phyloP scores from a whole-genome alignment of 2,329 filamentous ascomycete species.

The Zopfia rhizophila region DNA sequence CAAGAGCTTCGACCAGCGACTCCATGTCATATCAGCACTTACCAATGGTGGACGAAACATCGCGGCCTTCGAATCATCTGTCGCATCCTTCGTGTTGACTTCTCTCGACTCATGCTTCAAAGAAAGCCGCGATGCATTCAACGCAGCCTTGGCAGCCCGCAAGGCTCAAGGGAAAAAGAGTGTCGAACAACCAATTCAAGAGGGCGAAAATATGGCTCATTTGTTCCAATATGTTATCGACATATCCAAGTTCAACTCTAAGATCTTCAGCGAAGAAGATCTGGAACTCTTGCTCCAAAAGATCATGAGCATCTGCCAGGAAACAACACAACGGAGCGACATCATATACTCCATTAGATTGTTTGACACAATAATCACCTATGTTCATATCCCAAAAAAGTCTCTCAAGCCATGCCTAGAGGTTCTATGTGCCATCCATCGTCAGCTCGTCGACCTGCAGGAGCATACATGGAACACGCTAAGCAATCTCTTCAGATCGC shows the following conservation, averaged over 20 bases:
- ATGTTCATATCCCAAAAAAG: slow-evolving; percentile 72
- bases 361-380: slow-evolving; percentile 76
- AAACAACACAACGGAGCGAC: slow-evolving; percentile 72
- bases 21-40: slow-evolving; percentile 48
- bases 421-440: slow-evolving; percentile 77
- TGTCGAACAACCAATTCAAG: slow-evolving; percentile 30
- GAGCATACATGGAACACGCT: slow-evolving; percentile 76
- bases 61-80: slow-evolving; percentile 48
- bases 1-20: slow-evolving; percentile 42
- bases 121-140: slow-evolving; percentile 39
- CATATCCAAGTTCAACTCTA: slow-evolving; percentile 80
- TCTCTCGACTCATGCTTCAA: slow-evolving; percentile 48
- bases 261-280: slow-evolving; percentile 71
- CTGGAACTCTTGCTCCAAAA: slow-evolving; percentile 70
- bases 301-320: slow-evolving; percentile 73
- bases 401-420: slow-evolving; percentile 74
- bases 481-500: slow-evolving; percentile 76
- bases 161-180: slow-evolving; percentile 40
- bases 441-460: slow-evolving; percentile 68
- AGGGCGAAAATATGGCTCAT: slow-evolving; percentile 59
- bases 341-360: slow-evolving; percentile 74
- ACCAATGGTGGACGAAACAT: slow-evolving; percentile 52
- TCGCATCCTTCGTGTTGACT: slow-evolving; percentile 45
- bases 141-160: slow-evolving; percentile 27
- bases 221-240: slow-evolving; percentile 74